These are phyloP conservation scores for Exophiala xenobiotica DNA, from an alignment of 2,329 filamentous ascomycete species.

Conservation along the genomic window DNA sequence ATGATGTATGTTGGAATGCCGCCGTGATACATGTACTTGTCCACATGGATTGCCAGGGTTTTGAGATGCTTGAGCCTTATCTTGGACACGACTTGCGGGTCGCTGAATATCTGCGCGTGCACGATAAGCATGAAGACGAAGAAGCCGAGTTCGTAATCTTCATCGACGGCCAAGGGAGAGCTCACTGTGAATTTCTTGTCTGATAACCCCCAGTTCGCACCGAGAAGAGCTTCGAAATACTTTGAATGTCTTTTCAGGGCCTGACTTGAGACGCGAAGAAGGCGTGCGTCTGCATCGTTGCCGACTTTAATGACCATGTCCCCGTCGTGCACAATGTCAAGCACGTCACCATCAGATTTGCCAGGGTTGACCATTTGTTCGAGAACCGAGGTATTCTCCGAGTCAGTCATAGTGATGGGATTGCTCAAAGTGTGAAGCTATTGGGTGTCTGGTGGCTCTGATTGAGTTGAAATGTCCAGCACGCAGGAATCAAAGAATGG, in stretches of 20 bases:
- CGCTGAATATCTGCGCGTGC: background rate
- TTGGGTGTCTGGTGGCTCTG: too few relatives aligned
- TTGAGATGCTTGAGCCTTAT: background rate
- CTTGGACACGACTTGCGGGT: background rate
- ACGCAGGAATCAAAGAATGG: too few relatives aligned
- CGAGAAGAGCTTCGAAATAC: background rate
- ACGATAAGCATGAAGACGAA: conserved; percentile 6
- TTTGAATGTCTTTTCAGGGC: background rate
- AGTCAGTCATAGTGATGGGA: too few relatives aligned
- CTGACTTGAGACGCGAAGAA: background rate
- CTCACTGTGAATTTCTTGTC: background rate
- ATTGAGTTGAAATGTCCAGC: too few relatives aligned
- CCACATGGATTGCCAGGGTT: background rate
- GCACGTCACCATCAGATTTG: too few relatives aligned
- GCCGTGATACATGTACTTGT: conserved; percentile 5
- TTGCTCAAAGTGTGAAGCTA: too few relatives aligned
- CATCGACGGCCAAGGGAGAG: background rate
- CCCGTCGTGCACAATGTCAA: background rate
- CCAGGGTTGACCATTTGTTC: too few relatives aligned
- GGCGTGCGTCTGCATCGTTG: background rate
- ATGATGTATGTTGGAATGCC: background rate
- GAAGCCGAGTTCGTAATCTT: background rate
- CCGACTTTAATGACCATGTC: conserved; percentile 1
- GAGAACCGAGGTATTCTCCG: too few relatives aligned
- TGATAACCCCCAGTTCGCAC: background rate